Evolutionary conservation across 441 rosid genomes (phyloP), one percentile per base, ranked within the genome.

Genomic region (Aquilaria agallochum): DNA sequence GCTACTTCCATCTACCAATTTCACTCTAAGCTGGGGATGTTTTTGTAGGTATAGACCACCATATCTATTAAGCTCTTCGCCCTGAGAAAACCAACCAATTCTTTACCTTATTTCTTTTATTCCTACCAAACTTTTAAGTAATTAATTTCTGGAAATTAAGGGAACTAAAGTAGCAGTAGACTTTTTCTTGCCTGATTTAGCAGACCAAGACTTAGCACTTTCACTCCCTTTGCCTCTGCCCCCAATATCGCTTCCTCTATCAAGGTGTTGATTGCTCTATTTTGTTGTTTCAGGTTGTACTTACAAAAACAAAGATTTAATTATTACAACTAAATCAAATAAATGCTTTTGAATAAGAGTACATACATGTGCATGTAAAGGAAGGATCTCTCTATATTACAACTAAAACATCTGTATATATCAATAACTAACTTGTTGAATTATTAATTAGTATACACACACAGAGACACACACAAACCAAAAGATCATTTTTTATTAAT

Each of bases 1-100:
- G 63, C 88, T 76, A 53, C 82, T 90, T 49, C 97, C 95, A 58
- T 90, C 95, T 55, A 90, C 92, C 55, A 90, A 59, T 59, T 73
- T 90, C 45, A 72, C 61, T 65, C 70, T 83, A 20, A 90, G 67
- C 51, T 48, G 36, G 2, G 84, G 88, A 64, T 87, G 46, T 75
- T 63, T 87, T 10, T 61, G 63, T 44, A 80, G 69, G 32, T 78
- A 80, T 1, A 73, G 5, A 31, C 74, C 81, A 5, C 92, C 94
- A 52, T 76, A 67, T 31, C 56, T 64, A 44, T 84, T 85, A 12
- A 81, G 75, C 64, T 87, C 85, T 55, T 77, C 80, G 34, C 76
- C 76, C 89, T 84, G 68, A 56, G 53, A 61, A 58, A 63, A 56
- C 30, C 5, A 36, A 8, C 7, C 42, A 36, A 8, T 36, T 36